Evolutionary conservation across 108 stramenopile species (phyloP), one percentile per base, ranked within the genome.

Genomic region (Phaeodactylum tricornutum): DNA sequence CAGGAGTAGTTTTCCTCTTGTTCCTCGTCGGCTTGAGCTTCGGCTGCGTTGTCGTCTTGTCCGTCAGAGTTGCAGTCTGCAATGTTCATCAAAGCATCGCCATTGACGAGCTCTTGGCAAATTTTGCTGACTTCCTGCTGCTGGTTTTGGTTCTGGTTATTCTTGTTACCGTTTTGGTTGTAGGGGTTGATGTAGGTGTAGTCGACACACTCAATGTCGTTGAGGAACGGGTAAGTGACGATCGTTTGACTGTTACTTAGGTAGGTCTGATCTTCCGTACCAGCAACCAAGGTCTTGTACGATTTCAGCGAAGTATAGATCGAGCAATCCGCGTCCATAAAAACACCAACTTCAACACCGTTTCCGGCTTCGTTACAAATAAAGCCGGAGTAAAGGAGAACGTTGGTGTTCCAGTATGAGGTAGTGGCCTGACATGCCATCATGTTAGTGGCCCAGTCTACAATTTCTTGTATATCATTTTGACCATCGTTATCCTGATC

Each of bases 281-380:
- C 9, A 5, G 21, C 15, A 15, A 48, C 47, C 15, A 30, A 8
- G 3, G 26, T 27, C 29, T 22, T 30, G 29, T 27, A 52, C 20
- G 21, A 36, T n/a, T 33, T 37, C 19, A 5, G 11, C 4, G 17
- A 23, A 2, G 50, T 52, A 35, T 80, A 81, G 9, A 71, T 2
- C 2, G 62, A 69, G 53, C 83, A 85, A 8, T 72, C 62, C 15
- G 77, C 48, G 50, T 85, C 79, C 20, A 77, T 23, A 50, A 81
- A 85, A 22, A 85, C 31, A 54, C 68, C 83, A 20, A 81, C 62
- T 43, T 80, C 79, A 20, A 81, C 74, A 48, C 79, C 79, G 37
- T 41, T 71, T 42, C 83, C 83, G 17, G 66, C 62, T 31, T 43
- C 64, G 56, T 71, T 75, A 59, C 83, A 84, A 50, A 80, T 72